Conservation (phyloP, 2,329 filamentous ascomycete genomes). For the Pleochaeta shiraiana region DNA sequence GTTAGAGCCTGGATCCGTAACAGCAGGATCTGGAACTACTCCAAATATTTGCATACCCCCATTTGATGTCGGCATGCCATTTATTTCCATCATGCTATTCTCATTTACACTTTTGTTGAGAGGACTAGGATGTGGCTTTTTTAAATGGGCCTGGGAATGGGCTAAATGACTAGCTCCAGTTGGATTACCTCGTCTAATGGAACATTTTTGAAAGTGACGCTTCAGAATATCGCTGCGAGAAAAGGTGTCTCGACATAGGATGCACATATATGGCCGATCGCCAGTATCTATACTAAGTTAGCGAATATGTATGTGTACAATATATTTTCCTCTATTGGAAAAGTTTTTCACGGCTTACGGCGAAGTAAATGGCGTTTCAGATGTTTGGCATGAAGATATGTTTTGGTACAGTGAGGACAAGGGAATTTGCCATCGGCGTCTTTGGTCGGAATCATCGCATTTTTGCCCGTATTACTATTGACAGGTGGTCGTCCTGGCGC, state of each 20-base stretch:
- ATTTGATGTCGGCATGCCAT: conserved; percentile 37
- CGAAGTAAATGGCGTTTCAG: conserved; percentile 86
- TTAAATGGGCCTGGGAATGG: conserved; percentile 74
- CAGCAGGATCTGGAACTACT: conserved; percentile 25
- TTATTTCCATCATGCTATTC: conserved; percentile 36
- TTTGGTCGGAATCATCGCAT: conserved; percentile 71
- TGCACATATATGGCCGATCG: conserved; percentile 95
- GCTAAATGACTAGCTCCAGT: conserved; percentile 88
- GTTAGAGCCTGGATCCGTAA: conserved; percentile 17
- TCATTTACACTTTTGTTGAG: conserved; percentile 34
- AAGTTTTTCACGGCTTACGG: conserved; percentile 44
- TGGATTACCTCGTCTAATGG: conserved; percentile 84
- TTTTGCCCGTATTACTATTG: conserved; percentile 51
- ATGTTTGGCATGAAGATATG: conserved; percentile 93
- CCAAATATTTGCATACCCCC: conserved; percentile 36
- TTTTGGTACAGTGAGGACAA: conserved; percentile 96
- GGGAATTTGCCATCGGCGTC: conserved; percentile 97
- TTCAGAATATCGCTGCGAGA: conserved; percentile 96
- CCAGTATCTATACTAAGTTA: conserved; percentile 51
- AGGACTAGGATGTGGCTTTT: conserved; percentile 41
- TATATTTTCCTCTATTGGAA: not conserved
- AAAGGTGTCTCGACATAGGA: conserved; percentile 94
- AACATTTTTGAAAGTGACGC: conserved; percentile 98
- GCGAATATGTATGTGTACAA: no score
- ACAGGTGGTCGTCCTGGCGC: conserved; percentile 70